Percentiles rank a stretch among this genome's conserved stretches.
Evolutionary conservation across 1,139 yeast species (phyloP).

Genomic region (Geotrichum restrictum): DNA sequence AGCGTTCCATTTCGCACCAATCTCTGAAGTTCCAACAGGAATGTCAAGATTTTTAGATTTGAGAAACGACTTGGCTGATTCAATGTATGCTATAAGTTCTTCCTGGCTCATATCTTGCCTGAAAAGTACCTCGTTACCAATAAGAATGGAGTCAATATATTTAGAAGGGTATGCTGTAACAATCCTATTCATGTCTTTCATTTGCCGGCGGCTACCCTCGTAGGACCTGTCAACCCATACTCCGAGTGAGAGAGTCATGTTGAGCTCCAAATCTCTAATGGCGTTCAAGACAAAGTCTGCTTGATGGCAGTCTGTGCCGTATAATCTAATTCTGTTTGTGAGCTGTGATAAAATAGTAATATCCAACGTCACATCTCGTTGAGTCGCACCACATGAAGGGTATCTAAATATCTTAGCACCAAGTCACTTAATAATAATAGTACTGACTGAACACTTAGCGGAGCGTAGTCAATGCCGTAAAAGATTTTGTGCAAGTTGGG

Average conservation of each 20-base stretch:
- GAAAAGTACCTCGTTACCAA: conserved; percentile 64
- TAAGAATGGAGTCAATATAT: conserved; percentile 50
- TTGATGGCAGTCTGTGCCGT: conserved; percentile 65
- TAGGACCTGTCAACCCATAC: conserved; percentile 58
- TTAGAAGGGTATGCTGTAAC: conserved; percentile 46
- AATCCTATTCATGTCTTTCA: conserved; percentile 41
- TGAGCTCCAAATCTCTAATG: conserved; percentile 48
- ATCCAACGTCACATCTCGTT: conserved; percentile 52
- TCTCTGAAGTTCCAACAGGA: conserved; percentile 56
- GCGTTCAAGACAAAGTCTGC: conserved; percentile 52
- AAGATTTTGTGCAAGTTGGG: conserved; percentile 42
- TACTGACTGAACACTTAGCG: conserved; percentile 42
- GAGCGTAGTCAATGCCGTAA: conserved; percentile 61
- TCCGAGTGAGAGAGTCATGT: conserved; percentile 60
- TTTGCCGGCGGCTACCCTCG: conserved; percentile 43
- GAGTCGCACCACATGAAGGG: conserved; percentile 46
- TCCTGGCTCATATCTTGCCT: conserved; percentile 47
- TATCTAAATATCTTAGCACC: conserved; percentile 8
- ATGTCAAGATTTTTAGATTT: conserved; percentile 37
- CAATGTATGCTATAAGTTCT: conserved; percentile 45
- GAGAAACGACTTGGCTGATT: conserved; percentile 43
- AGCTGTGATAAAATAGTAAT: conserved; percentile 55
- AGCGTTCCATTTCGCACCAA: conserved; percentile 46
- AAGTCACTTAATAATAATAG: too few relatives aligned
- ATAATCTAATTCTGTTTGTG: conserved; percentile 55